Evolutionary conservation across 2,329 filamentous ascomycete genomes (phyloP), one percentile per base, ranked within the genome.

Genomic region (Hypocrella siamensis): DNA sequence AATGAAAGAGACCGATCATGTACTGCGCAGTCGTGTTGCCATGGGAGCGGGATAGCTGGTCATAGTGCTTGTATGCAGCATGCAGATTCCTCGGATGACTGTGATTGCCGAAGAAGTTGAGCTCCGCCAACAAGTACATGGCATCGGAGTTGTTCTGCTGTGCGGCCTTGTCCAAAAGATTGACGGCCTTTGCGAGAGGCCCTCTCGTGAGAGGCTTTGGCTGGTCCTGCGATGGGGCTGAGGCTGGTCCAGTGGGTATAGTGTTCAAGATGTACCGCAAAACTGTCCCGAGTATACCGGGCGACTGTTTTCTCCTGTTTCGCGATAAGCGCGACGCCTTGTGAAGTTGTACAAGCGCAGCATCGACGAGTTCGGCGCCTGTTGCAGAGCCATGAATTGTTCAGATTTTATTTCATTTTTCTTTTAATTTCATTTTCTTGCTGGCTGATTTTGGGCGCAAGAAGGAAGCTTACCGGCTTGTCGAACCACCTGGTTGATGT

Each of bases 51-150:
- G 88, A 83, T 33, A 98, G 67, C 38, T 76, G 66, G 39, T 80
- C 65, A 54, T 96, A 98, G 58, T 83, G 70, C 41, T 70, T 64
- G 50, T 93, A 93, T 0, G 90, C 83, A 30, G 71, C 65, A 19
- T 70, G 63, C 43, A 93, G 84, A 49, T 94, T 75, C 40, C 78
- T 70, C 2, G 88, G 86, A 46, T 94, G 70, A 16, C 82, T 80
- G 55, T 79, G 93, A 55, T 96, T 94, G 50, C 90, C 90, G 46
- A 90, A 85, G 56, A 96, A 96, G 60, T 92, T 93, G 67, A 98
- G 78, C 51, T 98, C 83, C 14, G 83, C 90, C 17, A 98, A 67
- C 12, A 93, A 63, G 48, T 79, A 93, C 28, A 96, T 71, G 5
- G 90, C 90, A 52, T 98, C 86, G 2, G 82, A 69, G 48, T 84